Evolutionary conservation across 306 rosid genomes (phyloP), one percentile per base, ranked within the genome.

Genomic region (Ormosia semicastrata): DNA sequence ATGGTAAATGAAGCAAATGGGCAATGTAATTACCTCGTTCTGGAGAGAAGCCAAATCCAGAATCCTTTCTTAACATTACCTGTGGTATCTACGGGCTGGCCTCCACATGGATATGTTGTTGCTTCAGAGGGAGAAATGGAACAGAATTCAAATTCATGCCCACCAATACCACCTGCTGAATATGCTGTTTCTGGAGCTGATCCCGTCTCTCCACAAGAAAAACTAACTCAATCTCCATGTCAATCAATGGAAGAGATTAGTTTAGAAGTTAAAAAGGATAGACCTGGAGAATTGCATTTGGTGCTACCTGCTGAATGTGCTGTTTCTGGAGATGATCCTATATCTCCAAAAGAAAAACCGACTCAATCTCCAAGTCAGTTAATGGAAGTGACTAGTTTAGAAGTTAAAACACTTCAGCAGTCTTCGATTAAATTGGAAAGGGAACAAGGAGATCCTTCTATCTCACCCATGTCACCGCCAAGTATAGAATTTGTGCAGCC

Each of bases 41-140:
- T 72, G 44, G 92, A 83, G 40, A 89, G 78, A 78, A 76, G 80
- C 66, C 91, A 92, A 54, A 67, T 74, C 12, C 79, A 82, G n/a
- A 92, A 83, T 76, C 91, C 94, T 44, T 79, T 90, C 78, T 67
- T 80, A 73, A 56, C 89, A 10, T 78, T 79, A 43, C 88, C 90
- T 2, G 57, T 54, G 47, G 47, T 71, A 78, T 80, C 85, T 52
- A 56, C 71, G 32, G 90, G 81, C 83, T 65, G 75, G 78, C 81
- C 75, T 66, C 80, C 66, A 60, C 66, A 71, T 69, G 84, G 80
- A 85, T 2, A 49, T 75, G 74, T 49, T 46, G 63, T 69, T 75
- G 78, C 80, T 70, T 81, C 83, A 29, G 90, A 81, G 43, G 88
- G 82, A 83, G 92, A 87, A 73, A 75, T 36, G 34, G 41, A 53